Percentiles rank a stretch among this genome's conserved stretches.
These are phyloP conservation scores for Fusarium mundagurra DNA, from an alignment of 2,329 filamentous ascomycete species.

Conservation along the genomic window DNA sequence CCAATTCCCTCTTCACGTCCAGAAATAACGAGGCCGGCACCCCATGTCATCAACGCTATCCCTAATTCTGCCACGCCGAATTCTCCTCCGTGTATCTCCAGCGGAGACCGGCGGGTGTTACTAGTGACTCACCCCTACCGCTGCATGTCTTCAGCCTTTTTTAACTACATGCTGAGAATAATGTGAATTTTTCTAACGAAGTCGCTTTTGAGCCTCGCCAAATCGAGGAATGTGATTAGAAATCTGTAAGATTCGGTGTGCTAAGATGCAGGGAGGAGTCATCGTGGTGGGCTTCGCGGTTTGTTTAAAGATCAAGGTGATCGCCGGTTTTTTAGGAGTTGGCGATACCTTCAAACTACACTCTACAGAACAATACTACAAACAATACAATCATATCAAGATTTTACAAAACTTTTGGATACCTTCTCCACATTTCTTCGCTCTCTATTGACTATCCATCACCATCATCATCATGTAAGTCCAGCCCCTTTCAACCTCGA, in stretches of 20 bases:
- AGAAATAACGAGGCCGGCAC: background rate
- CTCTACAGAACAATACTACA: background rate
- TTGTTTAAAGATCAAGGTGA: constrained; percentile 26
- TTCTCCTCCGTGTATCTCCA: background rate
- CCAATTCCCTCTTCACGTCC: background rate
- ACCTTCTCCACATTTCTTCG: background rate
- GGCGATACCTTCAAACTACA: background rate
- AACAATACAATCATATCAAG: background rate
- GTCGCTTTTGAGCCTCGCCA: constrained; percentile 3
- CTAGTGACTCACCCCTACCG: constrained; percentile 32
- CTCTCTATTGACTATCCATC: background rate
- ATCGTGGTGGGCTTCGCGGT: background rate
- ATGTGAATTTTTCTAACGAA: background rate
- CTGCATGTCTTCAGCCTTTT: background rate
- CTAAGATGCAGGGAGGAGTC: constrained; percentile 6
- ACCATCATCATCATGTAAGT: constrained; percentile 34
- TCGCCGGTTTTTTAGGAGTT: constrained; percentile 3
- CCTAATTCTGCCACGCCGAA: constrained; percentile 38
- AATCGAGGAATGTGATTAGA: constrained; percentile 9
- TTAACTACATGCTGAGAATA: background rate
- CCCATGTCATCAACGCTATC: constrained; percentile 20
- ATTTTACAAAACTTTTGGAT: background rate
- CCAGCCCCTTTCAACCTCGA: background rate
- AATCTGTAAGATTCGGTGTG: background rate
- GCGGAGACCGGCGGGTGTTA: constrained; percentile 2